Conservation (phyloP, 805 yeast species). For the Komagataella mondaviorum region DNA sequence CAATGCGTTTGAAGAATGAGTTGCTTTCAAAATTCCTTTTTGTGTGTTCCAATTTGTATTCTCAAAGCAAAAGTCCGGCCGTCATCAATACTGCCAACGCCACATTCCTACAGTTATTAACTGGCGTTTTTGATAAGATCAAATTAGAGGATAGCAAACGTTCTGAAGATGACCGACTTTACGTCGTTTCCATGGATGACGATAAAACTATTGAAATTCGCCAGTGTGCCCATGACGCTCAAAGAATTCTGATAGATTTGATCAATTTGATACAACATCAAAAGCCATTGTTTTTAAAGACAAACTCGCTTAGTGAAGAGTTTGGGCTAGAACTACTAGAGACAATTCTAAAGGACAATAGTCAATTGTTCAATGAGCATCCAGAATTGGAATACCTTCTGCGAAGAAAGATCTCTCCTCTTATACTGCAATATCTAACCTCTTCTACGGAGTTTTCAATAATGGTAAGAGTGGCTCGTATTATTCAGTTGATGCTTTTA, state of each 20-base stretch:
- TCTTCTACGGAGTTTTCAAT: constrained; percentile 48
- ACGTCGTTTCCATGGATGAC: constrained; percentile 30
- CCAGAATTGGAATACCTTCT: constrained; percentile 54
- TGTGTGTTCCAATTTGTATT: constrained; percentile 62
- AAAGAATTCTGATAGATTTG: constrained; percentile 55
- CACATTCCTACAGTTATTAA: constrained; percentile 75
- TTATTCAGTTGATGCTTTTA: constrained; percentile 47
- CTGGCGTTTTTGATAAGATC: constrained; percentile 63
- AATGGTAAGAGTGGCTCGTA: constrained; percentile 62
- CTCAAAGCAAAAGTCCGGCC: constrained; percentile 55
- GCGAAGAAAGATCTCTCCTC: constrained; percentile 61
- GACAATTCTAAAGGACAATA: constrained; percentile 57
- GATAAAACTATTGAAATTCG: constrained; percentile 27
- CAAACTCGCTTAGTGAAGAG: constrained; percentile 40
- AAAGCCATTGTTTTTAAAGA: constrained; percentile 37
- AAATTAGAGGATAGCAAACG: constrained; percentile 22
- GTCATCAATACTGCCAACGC: constrained; percentile 89
- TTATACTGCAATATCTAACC: constrained; percentile 54
- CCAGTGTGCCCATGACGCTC: constrained; percentile 54
- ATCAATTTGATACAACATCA: constrained; percentile 53
- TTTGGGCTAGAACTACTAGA: constrained; percentile 79
- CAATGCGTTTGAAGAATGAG: constrained; percentile 36
- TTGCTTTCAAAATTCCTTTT: constrained; percentile 43
- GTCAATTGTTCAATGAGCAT: constrained; percentile 37
- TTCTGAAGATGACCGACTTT: constrained; percentile 5